Base-by-base conservation (phyloP, 2,329 filamentous ascomycete genomes). In the Aspergillus pseudoterreus region DNA sequence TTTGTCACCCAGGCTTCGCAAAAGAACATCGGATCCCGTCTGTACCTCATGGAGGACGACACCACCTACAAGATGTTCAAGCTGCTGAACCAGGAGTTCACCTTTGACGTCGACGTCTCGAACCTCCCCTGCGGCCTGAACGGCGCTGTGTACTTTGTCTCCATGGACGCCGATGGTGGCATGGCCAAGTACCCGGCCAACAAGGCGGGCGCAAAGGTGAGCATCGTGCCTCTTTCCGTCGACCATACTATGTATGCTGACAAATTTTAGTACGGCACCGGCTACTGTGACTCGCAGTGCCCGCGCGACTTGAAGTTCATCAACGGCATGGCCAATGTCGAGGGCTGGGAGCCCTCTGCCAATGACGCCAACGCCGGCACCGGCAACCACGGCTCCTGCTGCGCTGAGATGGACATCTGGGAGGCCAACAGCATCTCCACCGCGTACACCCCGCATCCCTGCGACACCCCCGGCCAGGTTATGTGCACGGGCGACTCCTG, bases 51-150 rank as follows among this genome's bases (percentile, higher is more conserved):
- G 74, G 78, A 80, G 59, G 73, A 76, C 47, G 80, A 84, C 42
- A 75, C 74, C 59, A 80, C 79, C 53, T 89, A 89, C 70, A 73
- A 87, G 72, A 78, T 80, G 64, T 84, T 88, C 72, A 78, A 82
- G 53, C 75, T 88, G 52, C 75, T 83, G 49, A 83, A 82, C 70
- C 79, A 85, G 63, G 86, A 89, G 69, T 84, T 89, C 71, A 85
- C 83, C 49, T 87, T 89, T 55, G 85, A 88, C 50, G 85, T 88
- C 22, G 86, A 89, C 65, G 81, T 87, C 42, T 87, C 84, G 38
- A 78, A 80, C 60, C 74, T 87, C 17, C 80, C 81, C 53, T 90
- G 86, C 63, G 86, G 86, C 54, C 72, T 89, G 53, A 89, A 90
- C 70, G 86, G 85, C 49, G 86, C 86, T 43, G 73, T 89, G 43